Conservation (phyloP, 805 yeast genomes). For the Blastobotrys robertii region DNA sequence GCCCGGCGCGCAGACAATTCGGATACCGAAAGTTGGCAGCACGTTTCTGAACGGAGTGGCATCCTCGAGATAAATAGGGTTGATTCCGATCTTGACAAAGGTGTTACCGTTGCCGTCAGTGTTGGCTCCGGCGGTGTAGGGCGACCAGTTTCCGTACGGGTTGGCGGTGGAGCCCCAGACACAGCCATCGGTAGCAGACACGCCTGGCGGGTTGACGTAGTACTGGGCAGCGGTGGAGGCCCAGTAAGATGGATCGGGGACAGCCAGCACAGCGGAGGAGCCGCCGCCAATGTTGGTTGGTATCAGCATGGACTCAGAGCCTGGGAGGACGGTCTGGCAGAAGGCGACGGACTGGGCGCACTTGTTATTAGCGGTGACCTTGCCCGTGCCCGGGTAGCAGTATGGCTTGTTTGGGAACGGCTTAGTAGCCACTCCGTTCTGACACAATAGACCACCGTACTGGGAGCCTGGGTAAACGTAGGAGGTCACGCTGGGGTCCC, state of each 20-base stretch:
- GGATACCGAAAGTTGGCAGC: conserved; percentile 60
- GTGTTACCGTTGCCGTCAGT: conserved; percentile 62
- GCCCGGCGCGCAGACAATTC: conserved; percentile 62
- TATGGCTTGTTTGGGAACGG: conserved; percentile 48
- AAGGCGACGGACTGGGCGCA: conserved; percentile 59
- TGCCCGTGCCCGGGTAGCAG: conserved; percentile 72
- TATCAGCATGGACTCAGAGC: conserved; percentile 88
- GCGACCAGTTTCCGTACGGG: conserved; percentile 85
- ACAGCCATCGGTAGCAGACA: conserved; percentile 82
- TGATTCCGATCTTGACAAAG: conserved; percentile 82
- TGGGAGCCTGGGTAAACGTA: conserved; percentile 71
- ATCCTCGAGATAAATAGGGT: conserved; percentile 66
- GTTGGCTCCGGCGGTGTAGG: conserved; percentile 89
- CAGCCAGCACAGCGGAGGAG: conserved; percentile 51
- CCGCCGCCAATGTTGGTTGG: conserved; percentile 61
- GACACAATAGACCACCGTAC: conserved; percentile 78
- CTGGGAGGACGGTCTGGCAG: conserved; percentile 90
- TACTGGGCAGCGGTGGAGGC: conserved; percentile 81
- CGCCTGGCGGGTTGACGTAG: conserved; percentile 96
- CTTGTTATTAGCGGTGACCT: conserved; percentile 52
- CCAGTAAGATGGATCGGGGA: conserved; percentile 71
- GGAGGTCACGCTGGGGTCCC: conserved; percentile 70
- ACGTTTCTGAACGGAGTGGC: conserved; percentile 41
- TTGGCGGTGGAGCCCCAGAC: conserved; percentile 69
- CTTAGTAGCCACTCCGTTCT: conserved; percentile 58